Evolutionary conservation across 2,329 filamentous ascomycete species (phyloP).

Genomic region (Byssochlamys sp.): DNA sequence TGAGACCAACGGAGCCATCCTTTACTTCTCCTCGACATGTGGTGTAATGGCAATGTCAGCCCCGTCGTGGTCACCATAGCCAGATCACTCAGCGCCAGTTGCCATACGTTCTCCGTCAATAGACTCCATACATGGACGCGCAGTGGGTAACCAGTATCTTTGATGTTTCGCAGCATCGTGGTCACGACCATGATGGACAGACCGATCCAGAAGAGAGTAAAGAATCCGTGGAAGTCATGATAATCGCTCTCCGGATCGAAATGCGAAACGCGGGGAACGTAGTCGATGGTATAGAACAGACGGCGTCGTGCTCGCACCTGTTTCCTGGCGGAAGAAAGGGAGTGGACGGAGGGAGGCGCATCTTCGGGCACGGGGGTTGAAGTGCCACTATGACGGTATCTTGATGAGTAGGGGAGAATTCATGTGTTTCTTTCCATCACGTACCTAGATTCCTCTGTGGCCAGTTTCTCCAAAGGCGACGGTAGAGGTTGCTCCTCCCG

Average conservation of each 20-base stretch:
- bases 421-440: not conserved
- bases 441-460: constrained; percentile 28
- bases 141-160: constrained; percentile 81
- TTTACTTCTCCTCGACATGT: constrained; percentile 50
- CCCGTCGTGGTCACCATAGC: constrained; percentile 72
- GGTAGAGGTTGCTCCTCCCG: constrained; percentile 17
- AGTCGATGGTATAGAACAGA: constrained; percentile 88
- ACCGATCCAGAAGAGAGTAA: constrained; percentile 95
- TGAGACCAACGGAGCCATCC: constrained; percentile 60
- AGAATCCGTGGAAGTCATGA: constrained; percentile 92
- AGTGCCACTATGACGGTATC: constrained; percentile 50
- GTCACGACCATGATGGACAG: constrained; percentile 95
- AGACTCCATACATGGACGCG: constrained; percentile 78
- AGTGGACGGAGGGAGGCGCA: constrained; percentile 84
- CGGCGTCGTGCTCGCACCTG: constrained; percentile 72
- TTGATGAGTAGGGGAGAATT: not conserved
- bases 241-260: constrained; percentile 90
- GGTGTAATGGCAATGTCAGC: constrained; percentile 64
- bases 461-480: constrained; percentile 19
- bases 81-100: constrained; percentile 72
- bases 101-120: constrained; percentile 80
- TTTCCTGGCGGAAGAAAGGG: constrained; percentile 73
- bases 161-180: constrained; percentile 82
- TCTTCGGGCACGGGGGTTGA: constrained; percentile 78
- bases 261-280: constrained; percentile 80